Conservation (phyloP, 805 yeast genomes). For the Myxozyma kluyveri region DNA sequence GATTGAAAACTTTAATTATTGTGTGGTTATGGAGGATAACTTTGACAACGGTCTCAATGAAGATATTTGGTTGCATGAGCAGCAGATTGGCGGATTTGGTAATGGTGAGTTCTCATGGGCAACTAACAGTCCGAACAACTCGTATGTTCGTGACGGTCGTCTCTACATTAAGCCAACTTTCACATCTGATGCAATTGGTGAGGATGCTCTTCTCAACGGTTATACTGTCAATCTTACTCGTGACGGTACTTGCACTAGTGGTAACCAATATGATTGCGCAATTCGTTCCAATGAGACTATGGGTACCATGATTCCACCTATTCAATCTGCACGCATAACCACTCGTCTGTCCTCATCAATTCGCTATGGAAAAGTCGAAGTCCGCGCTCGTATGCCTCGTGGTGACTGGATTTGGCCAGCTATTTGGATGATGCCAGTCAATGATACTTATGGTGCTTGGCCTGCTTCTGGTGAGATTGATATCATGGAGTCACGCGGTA, state of each 20-base stretch:
- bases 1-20: conserved; percentile 13
- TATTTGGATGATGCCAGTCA: conserved; percentile 26
- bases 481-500: conserved; percentile 24
- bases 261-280: conserved; percentile 10
- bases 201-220: conserved; percentile 17
- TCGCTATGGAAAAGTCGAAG: conserved; percentile 24
- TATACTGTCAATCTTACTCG: conserved; percentile 25
- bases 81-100: conserved; percentile 26
- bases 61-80: conserved; percentile 14
- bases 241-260: conserved; percentile 17
- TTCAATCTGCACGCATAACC: conserved; percentile 23
- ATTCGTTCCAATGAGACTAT: conserved; percentile 13
- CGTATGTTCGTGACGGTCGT: conserved; percentile 18
- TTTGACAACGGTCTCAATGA: conserved; percentile 3
- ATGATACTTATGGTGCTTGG: conserved; percentile 22
- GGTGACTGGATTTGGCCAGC: conserved; percentile 31
- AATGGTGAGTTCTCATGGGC: conserved; percentile 26
- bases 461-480: conserved; percentile 29
- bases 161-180: conserved; percentile 24
- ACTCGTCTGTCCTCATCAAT: conserved; percentile 11
- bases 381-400: conserved; percentile 17
- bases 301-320: conserved; percentile 21
- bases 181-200: conserved; percentile 22
- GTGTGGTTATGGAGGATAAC: conserved; percentile 16
- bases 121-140: conserved; percentile 9